These are phyloP conservation scores for Yamadazyma epiphylla DNA, from an alignment of 1,139 yeast species.

Conservation along the genomic window DNA sequence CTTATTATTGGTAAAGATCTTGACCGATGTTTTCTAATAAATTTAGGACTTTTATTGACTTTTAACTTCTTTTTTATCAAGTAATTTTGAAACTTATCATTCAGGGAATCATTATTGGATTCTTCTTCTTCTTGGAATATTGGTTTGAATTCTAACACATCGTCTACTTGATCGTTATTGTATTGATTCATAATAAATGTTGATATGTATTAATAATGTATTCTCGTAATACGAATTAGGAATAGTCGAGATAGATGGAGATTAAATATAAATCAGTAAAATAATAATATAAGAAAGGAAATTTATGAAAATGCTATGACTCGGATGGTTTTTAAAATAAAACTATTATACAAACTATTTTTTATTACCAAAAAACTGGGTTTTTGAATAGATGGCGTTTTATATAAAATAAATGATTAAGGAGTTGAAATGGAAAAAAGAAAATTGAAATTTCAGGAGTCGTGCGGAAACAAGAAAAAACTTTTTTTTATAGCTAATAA, in stretches of 20 bases:
- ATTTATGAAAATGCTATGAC: too few species aligned
- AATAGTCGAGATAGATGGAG: too few species aligned
- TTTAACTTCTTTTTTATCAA: slow-evolving; percentile 15
- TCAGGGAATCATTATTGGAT: slow-evolving; percentile 1
- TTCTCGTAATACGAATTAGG: too few species aligned
- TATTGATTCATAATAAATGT: slow-evolving; percentile 2
- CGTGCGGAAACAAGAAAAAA: too few species aligned
- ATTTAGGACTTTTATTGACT: slow-evolving; percentile 28
- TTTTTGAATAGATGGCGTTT: background rate
- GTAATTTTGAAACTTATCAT: slow-evolving; percentile 10
- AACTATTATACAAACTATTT: too few species aligned
- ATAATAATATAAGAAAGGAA: too few species aligned
- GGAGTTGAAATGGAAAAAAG: background rate
- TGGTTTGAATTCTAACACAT: slow-evolving; percentile 2
- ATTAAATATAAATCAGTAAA: too few species aligned
- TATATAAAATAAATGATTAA: background rate
- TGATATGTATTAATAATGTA: too few species aligned
- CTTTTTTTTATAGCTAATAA: too few species aligned
- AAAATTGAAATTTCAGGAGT: background rate
- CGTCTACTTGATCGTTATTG: slow-evolving; percentile 1
- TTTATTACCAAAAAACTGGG: background rate
- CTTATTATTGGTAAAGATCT: slow-evolving; percentile 43
- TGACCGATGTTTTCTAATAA: slow-evolving; percentile 37
- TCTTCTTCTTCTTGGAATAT: slow-evolving; percentile 2
- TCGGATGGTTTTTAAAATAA: too few species aligned